Percentiles rank a stretch among this genome's conserved stretches.
phyloP scores from a whole-genome alignment of 495 filamentous ascomycete genomes.

The Penicillium lividum region DNA sequence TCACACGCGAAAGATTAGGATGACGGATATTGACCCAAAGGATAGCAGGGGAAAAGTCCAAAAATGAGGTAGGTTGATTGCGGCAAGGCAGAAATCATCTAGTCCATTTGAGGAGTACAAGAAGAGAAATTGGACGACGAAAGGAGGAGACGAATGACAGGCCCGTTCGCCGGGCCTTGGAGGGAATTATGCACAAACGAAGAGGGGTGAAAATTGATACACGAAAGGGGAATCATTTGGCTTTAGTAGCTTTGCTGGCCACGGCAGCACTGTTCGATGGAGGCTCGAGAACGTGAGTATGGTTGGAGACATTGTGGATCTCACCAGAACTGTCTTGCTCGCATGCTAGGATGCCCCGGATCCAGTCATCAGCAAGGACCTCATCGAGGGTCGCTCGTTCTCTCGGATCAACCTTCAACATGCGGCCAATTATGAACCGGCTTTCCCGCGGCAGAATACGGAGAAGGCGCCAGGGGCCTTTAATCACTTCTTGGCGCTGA shows the following conservation, averaged over 20 bases:
- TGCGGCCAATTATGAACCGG: conserved; percentile 83
- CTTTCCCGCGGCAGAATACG: conserved; percentile 88
- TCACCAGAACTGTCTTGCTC: conserved; percentile 59
- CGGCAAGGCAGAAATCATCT: conserved; percentile 13
- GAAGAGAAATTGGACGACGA: not conserved
- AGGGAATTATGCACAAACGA: conserved; percentile 24
- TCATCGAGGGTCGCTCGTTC: conserved; percentile 81
- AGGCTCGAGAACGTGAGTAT: conserved; percentile 65
- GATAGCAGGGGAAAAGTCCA: not conserved
- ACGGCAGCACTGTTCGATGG: conserved; percentile 47
- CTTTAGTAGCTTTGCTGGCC: conserved; percentile 44
- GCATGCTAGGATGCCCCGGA: conserved; percentile 66
- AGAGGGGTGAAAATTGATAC: conserved; percentile 19
- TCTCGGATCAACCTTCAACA: conserved; percentile 88
- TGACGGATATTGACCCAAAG: conserved; percentile 10
- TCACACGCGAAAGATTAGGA: not conserved
- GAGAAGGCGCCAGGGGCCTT: conserved; percentile 92
- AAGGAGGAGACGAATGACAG: conserved; percentile 3
- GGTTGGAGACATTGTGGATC: conserved; percentile 53
- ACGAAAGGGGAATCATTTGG: conserved; percentile 29
- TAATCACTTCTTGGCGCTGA: conserved; percentile 73
- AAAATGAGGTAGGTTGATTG: not conserved
- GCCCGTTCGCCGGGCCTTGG: not conserved
- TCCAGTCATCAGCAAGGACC: conserved; percentile 88
- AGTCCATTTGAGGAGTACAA: conserved; percentile 9